Evolutionary conservation across 78 protist genomes (phyloP).

Genomic region (Trichosphaerium sp.): DNA sequence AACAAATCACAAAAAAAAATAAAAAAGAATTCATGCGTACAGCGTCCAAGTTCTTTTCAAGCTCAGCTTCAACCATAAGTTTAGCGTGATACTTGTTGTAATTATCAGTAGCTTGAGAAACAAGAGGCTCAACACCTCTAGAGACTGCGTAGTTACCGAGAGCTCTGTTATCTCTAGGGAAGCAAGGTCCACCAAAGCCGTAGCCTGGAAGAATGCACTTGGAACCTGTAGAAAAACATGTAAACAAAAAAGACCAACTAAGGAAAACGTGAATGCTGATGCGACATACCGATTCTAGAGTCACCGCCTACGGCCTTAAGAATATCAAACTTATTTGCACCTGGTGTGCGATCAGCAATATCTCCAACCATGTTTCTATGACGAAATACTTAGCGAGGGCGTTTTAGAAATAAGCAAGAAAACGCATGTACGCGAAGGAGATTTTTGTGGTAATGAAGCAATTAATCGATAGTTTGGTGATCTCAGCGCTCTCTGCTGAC

Average conservation of each 20-base stretch:
- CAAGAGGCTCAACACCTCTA: constrained; percentile 9
- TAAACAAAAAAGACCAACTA: too few species aligned
- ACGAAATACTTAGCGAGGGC: too few species aligned
- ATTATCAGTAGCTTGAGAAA: constrained; percentile 31
- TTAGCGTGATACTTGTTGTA: constrained; percentile 24
- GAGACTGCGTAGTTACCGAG: constrained; percentile 21
- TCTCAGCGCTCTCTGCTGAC: constrained; percentile 15
- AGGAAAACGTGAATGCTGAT: too few species aligned
- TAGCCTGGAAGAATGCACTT: constrained; percentile 15
- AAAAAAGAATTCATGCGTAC: too few species aligned
- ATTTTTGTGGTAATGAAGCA: constrained; percentile 47
- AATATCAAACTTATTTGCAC: constrained; percentile 10
- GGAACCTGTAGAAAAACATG: too few species aligned
- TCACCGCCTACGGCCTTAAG: constrained; percentile 26
- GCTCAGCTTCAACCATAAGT: constrained; percentile 11
- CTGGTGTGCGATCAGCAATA: constrained; percentile 17
- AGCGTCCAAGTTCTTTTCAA: neutral
- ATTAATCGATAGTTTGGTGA: constrained; percentile 36
- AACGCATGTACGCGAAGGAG: too few species aligned
- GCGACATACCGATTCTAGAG: constrained; percentile 6
- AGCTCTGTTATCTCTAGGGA: constrained; percentile 52
- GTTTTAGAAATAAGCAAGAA: too few species aligned
- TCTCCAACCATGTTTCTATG: constrained; percentile 26
- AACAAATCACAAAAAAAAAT: too few species aligned
- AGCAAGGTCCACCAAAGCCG: constrained; percentile 48